Conservation (phyloP, 768 basidiomycete genomes). For the Calvatia gigantea region DNA sequence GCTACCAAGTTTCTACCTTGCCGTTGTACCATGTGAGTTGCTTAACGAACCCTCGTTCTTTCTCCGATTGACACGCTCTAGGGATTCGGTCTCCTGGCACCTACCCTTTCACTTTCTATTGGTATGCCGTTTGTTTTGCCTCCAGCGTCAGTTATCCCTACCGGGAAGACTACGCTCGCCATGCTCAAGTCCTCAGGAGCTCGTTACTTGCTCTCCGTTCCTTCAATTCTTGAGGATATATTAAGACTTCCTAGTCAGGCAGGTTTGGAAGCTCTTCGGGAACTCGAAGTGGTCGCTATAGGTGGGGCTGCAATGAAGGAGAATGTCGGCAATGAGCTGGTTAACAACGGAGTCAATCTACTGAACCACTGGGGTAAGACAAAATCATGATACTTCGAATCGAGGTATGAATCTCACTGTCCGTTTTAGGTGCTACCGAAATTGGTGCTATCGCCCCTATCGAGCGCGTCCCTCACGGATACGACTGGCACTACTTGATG, state of each 20-base stretch:
- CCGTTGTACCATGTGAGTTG: conserved; percentile 36
- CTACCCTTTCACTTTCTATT: conserved; percentile 30
- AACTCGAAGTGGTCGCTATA: conserved; percentile 30
- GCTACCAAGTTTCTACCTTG: conserved; percentile 32
- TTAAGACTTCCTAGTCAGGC: conserved; percentile 18
- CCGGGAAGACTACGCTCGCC: conserved; percentile 22
- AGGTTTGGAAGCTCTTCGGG: conserved; percentile 27
- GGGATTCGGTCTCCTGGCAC: conserved; percentile 36
- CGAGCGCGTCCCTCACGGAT: conserved; percentile 23
- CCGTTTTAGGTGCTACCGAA: conserved; percentile 29
- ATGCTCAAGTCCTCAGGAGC: conserved; percentile 25
- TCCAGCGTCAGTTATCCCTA: conserved; percentile 32
- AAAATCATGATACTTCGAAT: neutral
- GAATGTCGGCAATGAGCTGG: conserved; percentile 25
- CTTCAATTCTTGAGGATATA: conserved; percentile 37
- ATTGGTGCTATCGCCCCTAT: conserved; percentile 35
- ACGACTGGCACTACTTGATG: conserved; percentile 36
- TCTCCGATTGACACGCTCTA: conserved; percentile 3
- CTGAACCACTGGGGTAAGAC: conserved; percentile 38
- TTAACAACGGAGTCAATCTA: conserved; percentile 28
- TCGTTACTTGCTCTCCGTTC: conserved; percentile 32
- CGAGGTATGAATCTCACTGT: neutral
- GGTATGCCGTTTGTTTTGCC: conserved; percentile 35
- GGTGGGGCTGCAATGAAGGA: conserved; percentile 40
- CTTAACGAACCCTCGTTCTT: neutral